Evolutionary conservation across 441 rosid genomes (phyloP).

Genomic region (Euphorbia neoarborescens): DNA sequence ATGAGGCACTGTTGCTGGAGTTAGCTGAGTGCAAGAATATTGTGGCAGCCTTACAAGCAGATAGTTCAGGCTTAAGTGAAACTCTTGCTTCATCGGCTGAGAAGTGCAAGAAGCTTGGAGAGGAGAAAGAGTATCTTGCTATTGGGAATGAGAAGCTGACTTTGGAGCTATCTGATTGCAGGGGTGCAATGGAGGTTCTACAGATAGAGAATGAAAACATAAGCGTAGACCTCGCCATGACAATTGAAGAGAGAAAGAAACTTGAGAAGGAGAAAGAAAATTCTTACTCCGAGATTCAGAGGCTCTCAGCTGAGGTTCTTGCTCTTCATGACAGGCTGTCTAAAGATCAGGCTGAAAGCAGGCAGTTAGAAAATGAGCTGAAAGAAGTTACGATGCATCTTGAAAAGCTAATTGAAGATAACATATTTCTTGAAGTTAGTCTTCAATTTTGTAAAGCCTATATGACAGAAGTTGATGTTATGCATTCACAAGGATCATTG

Average conservation of each 20-base stretch:
- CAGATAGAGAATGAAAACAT: conserved; percentile 30
- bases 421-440: conserved; percentile 38
- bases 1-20: conserved; percentile 52
- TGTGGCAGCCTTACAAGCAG: conserved; percentile 48
- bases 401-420: conserved; percentile 55
- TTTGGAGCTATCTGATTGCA: conserved; percentile 25
- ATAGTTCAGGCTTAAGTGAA: conserved; percentile 39
- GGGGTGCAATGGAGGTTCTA: conserved; percentile 25
- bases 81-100: conserved; percentile 35
- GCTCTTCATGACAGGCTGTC: conserved; percentile 49
- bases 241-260: conserved; percentile 27
- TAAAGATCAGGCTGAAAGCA: conserved; percentile 32
- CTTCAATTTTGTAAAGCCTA: conserved; percentile 37
- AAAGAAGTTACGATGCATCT: conserved; percentile 37
- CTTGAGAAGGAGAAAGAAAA: conserved; percentile 27
- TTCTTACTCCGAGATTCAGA: conserved; percentile 38
- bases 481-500: conserved; percentile 25
- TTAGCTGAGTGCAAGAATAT: conserved; percentile 47
- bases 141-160: conserved; percentile 30
- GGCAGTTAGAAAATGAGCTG: conserved; percentile 41
- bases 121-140: conserved; percentile 47
- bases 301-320: conserved; percentile 51
- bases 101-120: conserved; percentile 46
- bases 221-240: conserved; percentile 23
- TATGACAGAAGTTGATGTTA: conserved; percentile 32